These are phyloP conservation scores for Pseudocercospora pini-densiflorae DNA, from an alignment of 2,329 filamentous ascomycete genomes.

Conservation along the genomic window DNA sequence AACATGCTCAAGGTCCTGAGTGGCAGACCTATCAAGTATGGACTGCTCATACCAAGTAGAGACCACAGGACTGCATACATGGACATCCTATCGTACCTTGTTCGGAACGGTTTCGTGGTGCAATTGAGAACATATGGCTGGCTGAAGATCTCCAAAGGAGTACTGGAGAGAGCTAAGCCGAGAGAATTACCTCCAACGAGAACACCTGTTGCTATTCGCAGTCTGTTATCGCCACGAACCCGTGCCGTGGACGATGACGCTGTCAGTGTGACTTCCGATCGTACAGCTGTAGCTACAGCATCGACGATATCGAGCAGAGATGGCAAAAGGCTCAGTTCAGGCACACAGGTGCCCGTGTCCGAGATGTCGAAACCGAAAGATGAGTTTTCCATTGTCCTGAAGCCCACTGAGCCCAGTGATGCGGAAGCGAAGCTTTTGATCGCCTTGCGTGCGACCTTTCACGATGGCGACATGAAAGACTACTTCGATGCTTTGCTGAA, in stretches of 20 bases:
- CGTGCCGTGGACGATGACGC: slow-evolving; percentile 34
- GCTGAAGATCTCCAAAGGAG: slow-evolving; percentile 69
- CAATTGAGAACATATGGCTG: slow-evolving; percentile 92
- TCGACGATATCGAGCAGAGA: slow-evolving; percentile 15
- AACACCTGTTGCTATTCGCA: slow-evolving; percentile 20
- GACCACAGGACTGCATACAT: slow-evolving; percentile 87
- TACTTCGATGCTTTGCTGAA: slow-evolving; percentile 76
- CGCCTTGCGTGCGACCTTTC: slow-evolving; percentile 18
- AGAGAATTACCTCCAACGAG: slow-evolving; percentile 11
- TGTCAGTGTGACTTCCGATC: slow-evolving; percentile 33
- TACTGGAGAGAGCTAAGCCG: slow-evolving; percentile 46
- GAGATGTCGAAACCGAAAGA: neutral
- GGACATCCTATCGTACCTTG: slow-evolving; percentile 88
- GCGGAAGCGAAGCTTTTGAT: slow-evolving; percentile 26
- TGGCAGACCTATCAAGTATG: slow-evolving; percentile 79
- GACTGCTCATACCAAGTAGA: slow-evolving; percentile 81
- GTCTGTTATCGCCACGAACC: slow-evolving; percentile 33
- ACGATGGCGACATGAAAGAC: slow-evolving; percentile 62
- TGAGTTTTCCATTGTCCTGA: slow-evolving; percentile 24
- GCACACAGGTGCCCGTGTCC: slow-evolving; percentile 10
- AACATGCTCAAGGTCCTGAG: slow-evolving; percentile 88
- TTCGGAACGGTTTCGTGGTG: slow-evolving; percentile 91
- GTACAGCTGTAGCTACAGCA: slow-evolving; percentile 29
- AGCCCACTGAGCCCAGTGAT: slow-evolving; percentile 25
- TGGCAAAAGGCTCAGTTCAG: slow-evolving; percentile 19